Percentiles rank a stretch among this genome's conserved stretches.
phyloP scores from a whole-genome alignment of 2,329 filamentous ascomycete genomes.

The Fusarium verrucosum region DNA sequence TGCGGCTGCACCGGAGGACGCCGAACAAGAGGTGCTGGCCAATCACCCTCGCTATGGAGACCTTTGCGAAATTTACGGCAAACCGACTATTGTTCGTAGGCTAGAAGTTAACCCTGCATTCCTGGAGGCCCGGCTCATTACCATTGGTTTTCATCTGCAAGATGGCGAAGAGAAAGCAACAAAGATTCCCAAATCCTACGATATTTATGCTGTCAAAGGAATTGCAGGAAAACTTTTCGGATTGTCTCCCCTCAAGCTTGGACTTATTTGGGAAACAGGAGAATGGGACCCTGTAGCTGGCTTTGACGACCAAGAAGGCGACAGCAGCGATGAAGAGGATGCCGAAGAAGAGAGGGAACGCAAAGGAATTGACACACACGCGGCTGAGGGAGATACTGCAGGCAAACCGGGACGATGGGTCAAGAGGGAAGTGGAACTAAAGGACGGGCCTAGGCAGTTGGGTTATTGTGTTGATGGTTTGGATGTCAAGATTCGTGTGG shows the following conservation, averaged over 20 bases:
- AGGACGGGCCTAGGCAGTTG: constrained; percentile 80
- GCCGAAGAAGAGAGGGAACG: constrained; percentile 48
- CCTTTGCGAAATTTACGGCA: constrained; percentile 80
- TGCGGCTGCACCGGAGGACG: constrained; percentile 62
- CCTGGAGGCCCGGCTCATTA: constrained; percentile 80
- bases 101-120: constrained; percentile 76
- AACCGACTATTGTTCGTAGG: constrained; percentile 69
- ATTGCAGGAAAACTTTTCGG: constrained; percentile 77
- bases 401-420: constrained; percentile 68
- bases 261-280: constrained; percentile 86
- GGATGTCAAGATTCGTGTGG: constrained; percentile 77
- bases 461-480: constrained; percentile 83
- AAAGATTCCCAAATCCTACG: constrained; percentile 77
- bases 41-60: constrained; percentile 77
- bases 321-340: constrained; percentile 63
- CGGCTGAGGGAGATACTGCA: constrained; percentile 38
- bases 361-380: constrained; percentile 33
- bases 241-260: constrained; percentile 69
- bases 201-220: constrained; percentile 84
- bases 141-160: constrained; percentile 62
- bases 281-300: constrained; percentile 84
- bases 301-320: constrained; percentile 66
- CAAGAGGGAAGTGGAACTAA: constrained; percentile 80
- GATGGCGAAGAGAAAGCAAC: constrained; percentile 45
- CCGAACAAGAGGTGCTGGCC: constrained; percentile 64